A percentile compares a stretch with the other conserved stretches of the same genome.
Conservation (phyloP, 768 basidiomycete genomes). For the Phaeotremella skinneri region DNA sequence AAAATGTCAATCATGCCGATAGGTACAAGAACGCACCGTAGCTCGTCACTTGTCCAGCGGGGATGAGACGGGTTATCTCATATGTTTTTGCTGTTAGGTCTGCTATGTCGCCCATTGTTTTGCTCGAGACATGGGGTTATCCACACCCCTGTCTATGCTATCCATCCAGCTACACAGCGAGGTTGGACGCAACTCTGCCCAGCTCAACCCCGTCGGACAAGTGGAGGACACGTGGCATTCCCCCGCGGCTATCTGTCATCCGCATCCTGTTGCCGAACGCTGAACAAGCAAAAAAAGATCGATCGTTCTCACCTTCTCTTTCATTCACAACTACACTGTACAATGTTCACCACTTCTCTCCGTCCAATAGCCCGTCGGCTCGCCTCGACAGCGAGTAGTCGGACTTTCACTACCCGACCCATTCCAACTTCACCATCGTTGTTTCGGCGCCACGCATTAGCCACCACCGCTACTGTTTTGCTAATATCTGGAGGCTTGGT, state of each 20-base stretch:
- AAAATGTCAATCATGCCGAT: not conserved
- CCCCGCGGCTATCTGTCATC: too few species aligned
- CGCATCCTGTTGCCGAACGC: too few species aligned
- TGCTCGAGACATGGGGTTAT: too few species aligned
- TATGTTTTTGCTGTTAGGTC: conserved; percentile 45
- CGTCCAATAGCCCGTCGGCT: not conserved
- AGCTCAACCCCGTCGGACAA: too few species aligned
- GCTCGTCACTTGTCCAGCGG: conserved; percentile 38
- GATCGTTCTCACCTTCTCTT: not conserved
- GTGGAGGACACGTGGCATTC: too few species aligned
- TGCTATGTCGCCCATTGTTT: conserved; percentile 39
- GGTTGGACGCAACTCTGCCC: too few species aligned
- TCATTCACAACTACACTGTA: not conserved
- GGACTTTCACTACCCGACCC: not conserved
- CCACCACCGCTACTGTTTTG: conserved; percentile 9
- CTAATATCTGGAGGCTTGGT: not conserved
- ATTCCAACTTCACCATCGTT: conserved; percentile 9
- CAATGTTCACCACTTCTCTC: not conserved
- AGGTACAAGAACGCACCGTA: conserved; percentile 31
- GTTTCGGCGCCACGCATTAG: too few species aligned
- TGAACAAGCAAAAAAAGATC: too few species aligned
- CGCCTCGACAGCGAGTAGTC: not conserved
- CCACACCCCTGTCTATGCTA: too few species aligned
- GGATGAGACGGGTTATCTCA: conserved; percentile 41
- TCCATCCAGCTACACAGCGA: too few species aligned